Base-by-base conservation (phyloP, 139 green algal species). In the Chlorella sorokiniana region DNA sequence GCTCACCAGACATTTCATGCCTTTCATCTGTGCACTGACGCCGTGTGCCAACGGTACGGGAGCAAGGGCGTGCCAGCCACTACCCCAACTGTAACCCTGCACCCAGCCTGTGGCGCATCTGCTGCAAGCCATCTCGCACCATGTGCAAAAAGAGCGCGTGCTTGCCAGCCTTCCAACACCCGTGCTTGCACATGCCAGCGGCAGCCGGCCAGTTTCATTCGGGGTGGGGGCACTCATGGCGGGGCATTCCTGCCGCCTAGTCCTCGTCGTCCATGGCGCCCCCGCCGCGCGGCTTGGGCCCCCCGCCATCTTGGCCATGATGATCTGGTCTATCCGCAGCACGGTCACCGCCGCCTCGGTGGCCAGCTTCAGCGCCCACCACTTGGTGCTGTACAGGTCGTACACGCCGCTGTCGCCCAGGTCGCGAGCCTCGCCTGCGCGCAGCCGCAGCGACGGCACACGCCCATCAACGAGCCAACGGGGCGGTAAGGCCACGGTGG, bases 241-340 rank as follows among this genome's bases (percentile, higher is more conserved):
- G 20, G 29, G n/a, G 22, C 16, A 37, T 16, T 68, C 22, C 4
- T 29, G 16, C 18, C 9, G n/a, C 11, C 52, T 42, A 86, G 31
- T 86, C 82, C 56, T 92, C 88, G 65, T 95, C 91, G 51, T 93
- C 87, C 33, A 85, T 78, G 10, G 52, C 81, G 44, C 84, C 89
- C 14, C 69, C 72, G n/a, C 33, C 68, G 22, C 76, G 78, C 27
- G 93, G 88, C 81, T 94, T 94, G n/a, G 94, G 94, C 25, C 94
- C 1, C 95, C 93, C 20, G 95, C 95, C 79, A 93, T 89, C 88
- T 98, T 98, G 38, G 91, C 87, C 96, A 99, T 98, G 90, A 99
- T 98, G 84, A 99, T 99, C 88, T 99, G 75, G 83, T 99, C 96
- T 40, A 99, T 96, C 29, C 94, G 91, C 68, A 99, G 91, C n/a